A percentile compares a stretch with the other conserved stretches of the same genome.
These are phyloP conservation scores for Aureoboletus auriporus DNA, from an alignment of 768 basidiomycete species.

Conservation along the genomic window DNA sequence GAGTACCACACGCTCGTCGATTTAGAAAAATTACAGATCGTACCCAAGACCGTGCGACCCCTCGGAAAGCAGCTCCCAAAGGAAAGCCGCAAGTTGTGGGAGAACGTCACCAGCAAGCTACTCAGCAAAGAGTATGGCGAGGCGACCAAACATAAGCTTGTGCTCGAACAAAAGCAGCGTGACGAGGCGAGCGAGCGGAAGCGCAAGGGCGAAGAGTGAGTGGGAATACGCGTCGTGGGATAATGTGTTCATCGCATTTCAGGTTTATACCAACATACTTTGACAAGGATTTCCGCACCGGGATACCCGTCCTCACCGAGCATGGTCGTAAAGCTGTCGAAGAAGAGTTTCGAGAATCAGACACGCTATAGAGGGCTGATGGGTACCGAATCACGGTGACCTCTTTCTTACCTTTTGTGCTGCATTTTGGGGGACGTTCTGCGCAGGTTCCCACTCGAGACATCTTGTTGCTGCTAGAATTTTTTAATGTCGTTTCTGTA, in stretches of 20 bases:
- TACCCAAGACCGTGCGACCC: conserved; percentile 86
- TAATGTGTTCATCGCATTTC: neutral
- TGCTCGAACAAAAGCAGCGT: conserved; percentile 90
- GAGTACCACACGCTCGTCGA: conserved; percentile 75
- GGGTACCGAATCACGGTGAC: conserved; percentile 8
- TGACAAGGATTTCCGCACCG: conserved; percentile 60
- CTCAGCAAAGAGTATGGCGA: conserved; percentile 84
- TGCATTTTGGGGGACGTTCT: conserved; percentile 5
- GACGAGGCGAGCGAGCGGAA: conserved; percentile 87
- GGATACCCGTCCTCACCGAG: conserved; percentile 63
- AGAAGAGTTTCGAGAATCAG: conserved; percentile 51
- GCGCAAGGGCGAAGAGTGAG: conserved; percentile 73
- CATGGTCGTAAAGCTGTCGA: conserved; percentile 70
- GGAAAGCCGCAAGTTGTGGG: conserved; percentile 90
- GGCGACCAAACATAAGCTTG: conserved; percentile 87
- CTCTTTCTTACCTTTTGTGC: neutral
- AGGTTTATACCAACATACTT: conserved; percentile 80
- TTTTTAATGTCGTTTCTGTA: conserved; percentile 10
- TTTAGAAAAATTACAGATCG: conserved; percentile 58
- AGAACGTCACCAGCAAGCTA: conserved; percentile 69
- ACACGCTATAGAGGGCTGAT: conserved; percentile 11
- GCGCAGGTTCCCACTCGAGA: neutral
- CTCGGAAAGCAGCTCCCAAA: conserved; percentile 70
- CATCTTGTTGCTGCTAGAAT: conserved; percentile 1
- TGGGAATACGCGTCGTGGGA: conserved; percentile 18